Base-by-base conservation (phyloP, 2,329 filamentous ascomycete genomes). In the Hypoxylon sp. region DNA sequence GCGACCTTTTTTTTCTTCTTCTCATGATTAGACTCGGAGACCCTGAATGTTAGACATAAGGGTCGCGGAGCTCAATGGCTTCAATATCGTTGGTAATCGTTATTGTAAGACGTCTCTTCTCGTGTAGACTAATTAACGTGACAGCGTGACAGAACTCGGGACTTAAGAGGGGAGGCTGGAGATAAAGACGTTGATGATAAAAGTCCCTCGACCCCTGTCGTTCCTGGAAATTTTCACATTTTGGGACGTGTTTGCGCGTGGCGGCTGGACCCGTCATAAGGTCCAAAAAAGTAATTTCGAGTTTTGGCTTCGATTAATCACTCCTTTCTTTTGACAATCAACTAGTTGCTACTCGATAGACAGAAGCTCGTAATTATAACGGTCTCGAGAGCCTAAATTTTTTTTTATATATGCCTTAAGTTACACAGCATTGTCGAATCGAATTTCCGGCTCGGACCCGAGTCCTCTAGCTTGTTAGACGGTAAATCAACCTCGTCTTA, bases 211-310 rank as follows among this genome's bases (percentile, higher is more conserved):
- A 58, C 36, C 68, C 68, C 68, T 70, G 68, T 65, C 58, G 57
- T 60, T 58, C 63, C 68, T 68, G 59, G 55, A 70, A 70, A 65
- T 53, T 70, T 41, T 60, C 59, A 68, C 68, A 51, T 49, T 70
- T 65, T 67, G 67, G 65, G 64, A 65, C 68, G 61, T 70, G 68
- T 70, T 70, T 70, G 68, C 68, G 68, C 65, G 68, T 51, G 34
- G 64, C 68, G 65, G 68, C 65, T 63, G 61, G 59, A 32, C 57
- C 68, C 68, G 68, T 70, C 55, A 53, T 63, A 70, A 56, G 38
- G 46, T 60, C 21, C 13, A 46, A 56, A 60, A 68, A 58, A 65
- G 55, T 46, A 67, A 69, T 67, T 60, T 56, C 45, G 36, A 30
- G 55, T 49, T 46, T 63, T 48, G 59, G 62, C 21, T 63, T 38